A percentile compares a stretch with the other conserved stretches of the same genome.
Evolutionary conservation across 768 basidiomycete species (phyloP).

Genomic region (Russula brevipes): DNA sequence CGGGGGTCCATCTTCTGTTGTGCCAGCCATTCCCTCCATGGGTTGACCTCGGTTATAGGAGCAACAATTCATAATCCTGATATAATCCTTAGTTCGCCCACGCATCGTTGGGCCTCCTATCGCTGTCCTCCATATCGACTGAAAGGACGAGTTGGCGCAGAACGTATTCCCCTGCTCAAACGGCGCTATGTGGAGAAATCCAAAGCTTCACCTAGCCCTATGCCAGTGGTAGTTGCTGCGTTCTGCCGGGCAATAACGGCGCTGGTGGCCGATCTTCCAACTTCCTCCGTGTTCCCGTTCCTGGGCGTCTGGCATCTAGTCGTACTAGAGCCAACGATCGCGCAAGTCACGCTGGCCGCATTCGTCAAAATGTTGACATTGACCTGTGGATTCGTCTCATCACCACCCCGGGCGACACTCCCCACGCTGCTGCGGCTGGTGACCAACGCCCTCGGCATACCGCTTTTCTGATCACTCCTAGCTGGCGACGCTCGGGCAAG

Average conservation of each 20-base stretch:
- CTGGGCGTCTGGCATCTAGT: conserved; percentile 27
- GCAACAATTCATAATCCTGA: too few species aligned
- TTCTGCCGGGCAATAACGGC: conserved; percentile 38
- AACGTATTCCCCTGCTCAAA: too few species aligned
- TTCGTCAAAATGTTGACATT: conserved; percentile 42
- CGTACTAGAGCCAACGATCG: conserved; percentile 53
- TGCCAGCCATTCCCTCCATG: too few species aligned
- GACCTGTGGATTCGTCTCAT: conserved; percentile 29
- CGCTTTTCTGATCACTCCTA: conserved; percentile 40
- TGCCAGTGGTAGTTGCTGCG: conserved; percentile 31
- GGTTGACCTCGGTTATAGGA: too few species aligned
- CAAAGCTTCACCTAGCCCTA: too few species aligned
- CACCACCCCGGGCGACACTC: conserved; percentile 41
- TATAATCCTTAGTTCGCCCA: too few species aligned
- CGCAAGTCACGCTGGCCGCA: conserved; percentile 41
- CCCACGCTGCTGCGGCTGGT: conserved; percentile 69
- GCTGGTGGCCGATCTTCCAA: conserved; percentile 44
- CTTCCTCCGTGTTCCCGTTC: conserved; percentile 50
- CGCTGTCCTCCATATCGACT: too few species aligned
- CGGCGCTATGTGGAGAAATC: too few species aligned
- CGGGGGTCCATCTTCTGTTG: too few species aligned
- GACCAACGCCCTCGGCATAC: conserved; percentile 57
- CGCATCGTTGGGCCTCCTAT: too few species aligned
- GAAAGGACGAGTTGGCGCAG: too few species aligned
- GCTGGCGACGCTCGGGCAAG: conserved; percentile 32